Conservation (phyloP, 116 monocot species). For the Dioscorea cayenensis region DNA sequence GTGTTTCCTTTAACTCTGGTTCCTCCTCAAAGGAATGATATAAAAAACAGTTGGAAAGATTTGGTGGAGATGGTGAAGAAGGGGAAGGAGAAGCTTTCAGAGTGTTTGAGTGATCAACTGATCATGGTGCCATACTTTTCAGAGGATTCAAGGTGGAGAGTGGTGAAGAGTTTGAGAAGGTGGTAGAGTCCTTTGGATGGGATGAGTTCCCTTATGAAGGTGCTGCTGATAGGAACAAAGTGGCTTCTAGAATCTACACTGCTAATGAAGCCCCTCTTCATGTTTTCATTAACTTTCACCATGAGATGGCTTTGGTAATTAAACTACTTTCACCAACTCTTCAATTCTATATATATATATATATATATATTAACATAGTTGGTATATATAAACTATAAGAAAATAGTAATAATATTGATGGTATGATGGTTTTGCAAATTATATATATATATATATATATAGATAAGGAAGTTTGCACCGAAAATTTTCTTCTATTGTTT, state of each 20-base stretch:
- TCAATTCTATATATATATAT: too few species aligned
- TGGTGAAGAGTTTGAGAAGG: constrained; percentile 15
- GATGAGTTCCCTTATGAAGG: constrained; percentile 21
- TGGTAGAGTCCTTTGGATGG: constrained; percentile 28
- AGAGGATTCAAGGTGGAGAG: constrained; percentile 22
- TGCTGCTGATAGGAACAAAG: constrained; percentile 10
- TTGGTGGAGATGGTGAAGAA: constrained; percentile 14
- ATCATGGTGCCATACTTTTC: constrained; percentile 31
- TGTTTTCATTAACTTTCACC: constrained; percentile 30
- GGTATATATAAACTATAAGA: too few species aligned
- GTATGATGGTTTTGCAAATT: too few species aligned
- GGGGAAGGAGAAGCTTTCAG: constrained; percentile 1
- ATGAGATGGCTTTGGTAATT: constrained; percentile 32
- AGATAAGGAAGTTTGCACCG: not conserved
- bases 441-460: too few species aligned
- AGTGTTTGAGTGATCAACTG: constrained; percentile 4
- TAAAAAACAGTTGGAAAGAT: not conserved
- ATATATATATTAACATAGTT: too few species aligned
- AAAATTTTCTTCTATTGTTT: constrained; percentile 23
- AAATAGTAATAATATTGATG: too few species aligned
- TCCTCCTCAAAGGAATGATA: not conserved
- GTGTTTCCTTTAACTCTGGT: constrained; percentile 29
- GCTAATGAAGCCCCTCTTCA: constrained; percentile 22
- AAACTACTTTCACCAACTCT: too few species aligned
- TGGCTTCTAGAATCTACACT: constrained; percentile 20